Evolutionary conservation across 345 rosid genomes (phyloP), one percentile per base, ranked within the genome.

Genomic region (Excoecaria cochinchinensis): DNA sequence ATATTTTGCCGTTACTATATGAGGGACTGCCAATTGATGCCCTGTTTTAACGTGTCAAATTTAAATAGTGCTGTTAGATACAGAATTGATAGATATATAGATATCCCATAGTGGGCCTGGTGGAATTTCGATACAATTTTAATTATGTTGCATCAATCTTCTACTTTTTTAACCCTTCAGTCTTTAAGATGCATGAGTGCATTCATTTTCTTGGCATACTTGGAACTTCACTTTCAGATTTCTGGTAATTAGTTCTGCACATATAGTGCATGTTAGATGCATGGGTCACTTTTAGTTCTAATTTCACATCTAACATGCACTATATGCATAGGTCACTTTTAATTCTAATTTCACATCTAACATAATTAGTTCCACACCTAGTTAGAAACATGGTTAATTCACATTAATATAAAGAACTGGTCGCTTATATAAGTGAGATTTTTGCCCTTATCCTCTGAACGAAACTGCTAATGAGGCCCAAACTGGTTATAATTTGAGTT

Each of bases 191-290:
- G 39, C 40, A 39, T 0, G 42, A 50, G 36, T 22, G 70, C 21
- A 8, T 4, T 55, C 70, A 52, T 74, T 64, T 64, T 63, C 69
- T 74, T 39, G 61, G 22, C 60, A 51, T 38, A 22, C 21, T 50
- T 48, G 25, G 67, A 17, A 39, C 50, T 36, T 21, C 50, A 22
- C 12, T 61, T 38, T 72, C 8, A 38, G 75, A 72, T 24, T 19
- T 22, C 42, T 40, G n/a, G 21, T 16, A 17, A 44, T 46, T 7
- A 44, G 48, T 17, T 46, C n/a, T 22, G 7, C 4, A 46, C n/a
- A 44, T 17, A 19, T 46, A 60, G 36, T 31, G 21, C 57, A 25
- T 72, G 13, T 57, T 70, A 50, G 51, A 55, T 31, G 31, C 31
- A 31, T 31, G 31, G 31, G 31, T 31, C 31, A 31, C 31, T 31